Evolutionary conservation across 345 rosid genomes (phyloP), one percentile per base, ranked within the genome.

Genomic region (Gossypium ekmanianum): DNA sequence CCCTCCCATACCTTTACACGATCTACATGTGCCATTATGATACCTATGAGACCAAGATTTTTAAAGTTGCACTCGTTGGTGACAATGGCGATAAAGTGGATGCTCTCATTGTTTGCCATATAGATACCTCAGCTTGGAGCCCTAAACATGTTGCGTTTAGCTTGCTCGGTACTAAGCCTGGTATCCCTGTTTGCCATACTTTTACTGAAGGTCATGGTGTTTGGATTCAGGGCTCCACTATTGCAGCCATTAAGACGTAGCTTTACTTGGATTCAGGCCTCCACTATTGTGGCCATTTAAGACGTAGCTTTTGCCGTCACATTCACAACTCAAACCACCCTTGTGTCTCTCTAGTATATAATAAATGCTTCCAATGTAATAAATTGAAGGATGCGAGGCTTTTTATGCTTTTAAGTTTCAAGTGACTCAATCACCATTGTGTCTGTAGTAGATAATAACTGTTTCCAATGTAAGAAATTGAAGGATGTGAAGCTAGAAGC

Each of bases 101-200:
- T 9, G 87, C 88, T 44, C 44, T 79, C 27, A 79, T 82, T 10
- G 79, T 84, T 43, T 85, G 87, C n/a, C 91, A 87, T 75, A 56
- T 82, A 83, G 86, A 87, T 45, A 82, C 88, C 1, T 82, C 88
- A 18, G 75, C 76, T 26, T 85, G 91, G 88, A 67, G 63, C 61
- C 77, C 7, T 29, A 27, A 80, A 11, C 86, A 84, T 47, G 72
- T 52, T 4, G 74, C 87, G 13, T 82, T 87, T 73, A 74, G 55
- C 9, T 74, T 82, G 29, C 80, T 83, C 22, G 75, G 80, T 20
- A 57, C 71, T 11, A 26, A 79, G 56, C 89, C 87, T 0, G 86
- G 89, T 2, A 27, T 63, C 8, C 77, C 87, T 12, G 85, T 82
- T 8, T 84, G 88, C 56, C 91, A 85, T 80, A 81, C 81, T 79